Evolutionary conservation across 2,329 filamentous ascomycete species (phyloP).

Genomic region (Fusarium sororula): DNA sequence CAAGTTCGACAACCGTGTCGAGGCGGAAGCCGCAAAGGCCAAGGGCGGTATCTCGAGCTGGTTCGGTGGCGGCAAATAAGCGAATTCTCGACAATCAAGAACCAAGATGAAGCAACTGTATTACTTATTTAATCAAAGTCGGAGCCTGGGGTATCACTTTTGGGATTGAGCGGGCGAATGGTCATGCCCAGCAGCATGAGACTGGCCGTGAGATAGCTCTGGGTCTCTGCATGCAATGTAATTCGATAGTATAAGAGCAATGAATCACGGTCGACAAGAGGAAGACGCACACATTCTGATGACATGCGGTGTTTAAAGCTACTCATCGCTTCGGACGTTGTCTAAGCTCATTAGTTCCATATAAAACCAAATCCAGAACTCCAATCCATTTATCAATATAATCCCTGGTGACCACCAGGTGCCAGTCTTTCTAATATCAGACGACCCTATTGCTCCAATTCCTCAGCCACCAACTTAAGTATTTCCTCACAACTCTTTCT

Average conservation of each 20-base stretch:
- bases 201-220: conserved; percentile 13
- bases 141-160: conserved; percentile 8
- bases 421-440: background rate
- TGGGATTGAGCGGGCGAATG: conserved; percentile 21
- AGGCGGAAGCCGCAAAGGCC: conserved; percentile 79
- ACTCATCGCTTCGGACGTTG: background rate
- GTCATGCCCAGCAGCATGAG: conserved; percentile 15
- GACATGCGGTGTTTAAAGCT: background rate
- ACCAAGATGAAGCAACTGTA: conserved; percentile 9
- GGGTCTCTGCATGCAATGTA: conserved; percentile 16
- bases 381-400: conserved; percentile 5
- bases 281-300: background rate
- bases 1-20: conserved; percentile 83
- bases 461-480: conserved; percentile 76
- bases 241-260: conserved; percentile 27
- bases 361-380: conserved; percentile 21
- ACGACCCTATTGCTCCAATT: conserved; percentile 44
- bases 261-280: conserved; percentile 16
- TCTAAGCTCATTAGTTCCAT: conserved; percentile 30
- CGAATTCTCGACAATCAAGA: background rate
- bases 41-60: conserved; percentile 86
- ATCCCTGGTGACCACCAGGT: background rate
- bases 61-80: conserved; percentile 71
- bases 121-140: conserved; percentile 22
- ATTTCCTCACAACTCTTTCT: conserved; percentile 80